Percentiles rank a stretch among this genome's conserved stretches.
These are phyloP conservation scores for Crotalaria pallida DNA, from an alignment of 306 rosid genomes.

Conservation along the genomic window DNA sequence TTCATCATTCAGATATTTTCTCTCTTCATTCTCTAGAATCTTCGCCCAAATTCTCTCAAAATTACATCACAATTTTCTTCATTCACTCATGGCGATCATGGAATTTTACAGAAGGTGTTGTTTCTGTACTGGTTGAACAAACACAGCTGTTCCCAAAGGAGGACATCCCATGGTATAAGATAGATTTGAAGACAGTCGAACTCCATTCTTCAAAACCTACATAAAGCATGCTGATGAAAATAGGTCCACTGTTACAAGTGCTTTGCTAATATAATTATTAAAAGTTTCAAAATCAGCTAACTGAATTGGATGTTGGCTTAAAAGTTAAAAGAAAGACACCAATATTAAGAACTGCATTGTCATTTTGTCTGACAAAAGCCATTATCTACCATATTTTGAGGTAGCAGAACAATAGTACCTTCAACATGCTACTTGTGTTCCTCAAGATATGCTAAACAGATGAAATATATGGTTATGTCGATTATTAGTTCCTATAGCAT, in stretches of 20 bases:
- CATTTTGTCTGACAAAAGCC: not conserved
- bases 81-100: too few species aligned
- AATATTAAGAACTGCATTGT: not conserved
- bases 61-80: too few species aligned
- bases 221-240: not conserved
- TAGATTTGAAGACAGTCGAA: conserved; percentile 63
- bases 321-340: not conserved
- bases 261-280: too few species aligned
- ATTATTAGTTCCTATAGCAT: not conserved
- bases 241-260: not conserved
- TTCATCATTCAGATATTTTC: too few species aligned
- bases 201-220: conserved; percentile 66
- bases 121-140: conserved; percentile 41
- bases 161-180: conserved; percentile 72
- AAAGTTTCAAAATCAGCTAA: not conserved
- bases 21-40: too few species aligned
- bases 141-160: conserved; percentile 43
- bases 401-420: not conserved
- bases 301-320: not conserved
- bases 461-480: not conserved
- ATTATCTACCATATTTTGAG: not conserved
- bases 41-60: too few species aligned
- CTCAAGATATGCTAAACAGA: not conserved
- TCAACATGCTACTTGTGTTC: not conserved
- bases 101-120: conserved; percentile 20